phyloP scores from a whole-genome alignment of 805 yeast species.

The Candida germanica region DNA sequence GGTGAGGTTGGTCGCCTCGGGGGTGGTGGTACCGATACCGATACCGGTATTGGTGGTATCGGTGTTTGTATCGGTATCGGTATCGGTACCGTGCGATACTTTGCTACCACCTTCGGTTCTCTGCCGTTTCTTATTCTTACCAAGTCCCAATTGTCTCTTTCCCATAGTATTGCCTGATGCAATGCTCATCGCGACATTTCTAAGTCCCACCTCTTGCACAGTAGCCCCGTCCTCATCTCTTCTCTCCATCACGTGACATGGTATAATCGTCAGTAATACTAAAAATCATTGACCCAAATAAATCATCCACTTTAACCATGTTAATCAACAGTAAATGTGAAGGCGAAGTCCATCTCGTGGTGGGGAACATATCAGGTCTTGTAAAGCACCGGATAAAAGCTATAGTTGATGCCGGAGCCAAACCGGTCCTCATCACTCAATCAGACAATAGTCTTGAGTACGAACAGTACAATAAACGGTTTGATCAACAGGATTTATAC shows the following conservation, averaged over 20 bases:
- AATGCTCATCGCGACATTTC: conserved; percentile 2
- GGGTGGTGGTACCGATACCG: neutral
- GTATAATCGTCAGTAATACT: conserved; percentile 1
- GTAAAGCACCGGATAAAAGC: conserved; percentile 46
- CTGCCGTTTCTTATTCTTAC: conserved; percentile 39
- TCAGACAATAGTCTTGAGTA: conserved; percentile 6
- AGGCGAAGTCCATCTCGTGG: conserved; percentile 54
- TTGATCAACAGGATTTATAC: conserved; percentile 44
- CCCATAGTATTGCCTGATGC: conserved; percentile 20
- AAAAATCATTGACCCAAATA: conserved; percentile 15
- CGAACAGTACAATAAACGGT: conserved; percentile 17
- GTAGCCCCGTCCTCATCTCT: too few species aligned
- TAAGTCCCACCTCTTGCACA: neutral
- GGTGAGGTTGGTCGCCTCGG: conserved; percentile 22
- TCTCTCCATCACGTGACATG: conserved; percentile 6
- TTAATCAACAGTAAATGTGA: conserved; percentile 43
- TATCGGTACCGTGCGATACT: too few species aligned
- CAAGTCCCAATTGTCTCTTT: conserved; percentile 39
- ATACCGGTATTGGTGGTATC: neutral
- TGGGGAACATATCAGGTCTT: conserved; percentile 47
- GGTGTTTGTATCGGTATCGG: neutral
- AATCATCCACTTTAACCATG: conserved; percentile 26
- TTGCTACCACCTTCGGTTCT: neutral
- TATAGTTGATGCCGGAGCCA: conserved; percentile 54
- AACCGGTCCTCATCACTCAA: conserved; percentile 46